A percentile compares a stretch with the other conserved stretches of the same genome.
These are phyloP conservation scores for Rhodomyrtus psidioides DNA, from an alignment of 441 rosid species.

Conservation along the genomic window DNA sequence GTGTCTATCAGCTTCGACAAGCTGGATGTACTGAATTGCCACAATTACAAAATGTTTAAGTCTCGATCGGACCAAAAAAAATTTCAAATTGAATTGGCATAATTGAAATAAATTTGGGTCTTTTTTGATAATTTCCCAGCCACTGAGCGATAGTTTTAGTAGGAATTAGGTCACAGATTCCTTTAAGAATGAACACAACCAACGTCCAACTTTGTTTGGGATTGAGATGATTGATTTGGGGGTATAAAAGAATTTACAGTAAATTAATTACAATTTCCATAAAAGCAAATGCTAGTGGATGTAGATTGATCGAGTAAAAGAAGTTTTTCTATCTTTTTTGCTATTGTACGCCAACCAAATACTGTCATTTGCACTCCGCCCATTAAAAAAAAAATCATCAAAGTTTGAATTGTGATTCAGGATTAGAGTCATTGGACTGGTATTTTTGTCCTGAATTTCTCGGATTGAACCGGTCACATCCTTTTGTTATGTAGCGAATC, in stretches of 20 bases:
- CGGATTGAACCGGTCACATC: no score
- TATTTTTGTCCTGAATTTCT: no score
- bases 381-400: no score
- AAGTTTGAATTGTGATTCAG: no score
- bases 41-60: no score
- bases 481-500: fast-evolving
- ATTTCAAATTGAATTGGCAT: no score
- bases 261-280: not conserved
- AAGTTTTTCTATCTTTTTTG: not conserved
- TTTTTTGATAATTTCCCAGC: no score
- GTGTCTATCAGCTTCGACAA: no score
- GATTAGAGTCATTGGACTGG: no score
- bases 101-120: no score
- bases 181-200: not conserved
- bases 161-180: not conserved
- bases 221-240: not conserved
- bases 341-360: not conserved
- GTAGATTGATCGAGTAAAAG: not conserved
- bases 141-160: not conserved
- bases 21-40: no score
- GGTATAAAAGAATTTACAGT: not conserved
- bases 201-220: not conserved
- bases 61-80: no score
- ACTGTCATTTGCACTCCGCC: not conserved
- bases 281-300: not conserved